Conservation (phyloP, 257 asterid species). For the Solanum ossicruentum region DNA sequence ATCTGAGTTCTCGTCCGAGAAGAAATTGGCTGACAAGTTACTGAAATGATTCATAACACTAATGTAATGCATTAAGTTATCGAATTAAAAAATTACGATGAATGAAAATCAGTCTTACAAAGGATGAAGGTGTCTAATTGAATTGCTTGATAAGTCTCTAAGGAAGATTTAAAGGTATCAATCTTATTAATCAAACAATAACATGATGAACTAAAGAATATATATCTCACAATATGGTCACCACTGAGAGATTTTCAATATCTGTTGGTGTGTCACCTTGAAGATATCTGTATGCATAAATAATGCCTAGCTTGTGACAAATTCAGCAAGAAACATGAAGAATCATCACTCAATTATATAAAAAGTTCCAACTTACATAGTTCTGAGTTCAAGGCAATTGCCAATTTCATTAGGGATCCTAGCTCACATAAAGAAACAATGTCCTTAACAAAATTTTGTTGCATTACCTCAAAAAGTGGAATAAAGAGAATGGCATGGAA, state of each 20-base stretch:
- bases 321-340: not conserved
- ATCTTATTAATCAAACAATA: not conserved
- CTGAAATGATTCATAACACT: conserved; percentile 17
- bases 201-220: not conserved
- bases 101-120: too few relatives aligned
- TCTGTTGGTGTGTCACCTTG: conserved; percentile 90
- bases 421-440: not conserved
- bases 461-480: not conserved
- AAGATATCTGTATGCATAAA: conserved; percentile 43
- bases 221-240: conserved; percentile 67
- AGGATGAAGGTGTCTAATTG: conserved; percentile 6
- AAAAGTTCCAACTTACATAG: conserved; percentile 45
- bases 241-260: conserved; percentile 68
- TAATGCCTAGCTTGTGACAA: not conserved
- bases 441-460: not conserved
- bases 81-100: not conserved
- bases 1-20: conserved; percentile 92
- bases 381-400: conserved; percentile 71
- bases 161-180: not conserved
- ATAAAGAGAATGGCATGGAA: not conserved
- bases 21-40: conserved; percentile 79
- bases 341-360: not conserved
- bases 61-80: not conserved
- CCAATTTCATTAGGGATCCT: conserved; percentile 60
- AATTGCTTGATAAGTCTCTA: conserved; percentile 93